phyloP scores from a whole-genome alignment of 2,329 filamentous ascomycete species.

The Amesomyces nigricolor region DNA sequence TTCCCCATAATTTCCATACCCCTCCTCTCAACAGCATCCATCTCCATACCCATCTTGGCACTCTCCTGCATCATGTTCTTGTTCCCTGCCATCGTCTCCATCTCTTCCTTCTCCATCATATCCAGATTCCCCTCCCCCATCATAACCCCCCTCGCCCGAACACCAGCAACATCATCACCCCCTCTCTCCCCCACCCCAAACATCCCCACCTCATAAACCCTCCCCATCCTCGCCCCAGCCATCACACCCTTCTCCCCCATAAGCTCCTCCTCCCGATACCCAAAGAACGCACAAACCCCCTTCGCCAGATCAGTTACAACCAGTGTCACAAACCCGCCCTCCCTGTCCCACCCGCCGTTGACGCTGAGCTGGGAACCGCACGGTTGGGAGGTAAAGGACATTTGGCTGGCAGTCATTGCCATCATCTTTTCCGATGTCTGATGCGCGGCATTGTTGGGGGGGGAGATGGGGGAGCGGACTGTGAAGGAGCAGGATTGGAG shows the following conservation, averaged over 20 bases:
- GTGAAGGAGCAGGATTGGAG: conserved; percentile 4
- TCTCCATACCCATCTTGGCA: neutral
- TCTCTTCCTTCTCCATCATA: neutral
- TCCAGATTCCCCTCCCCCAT: neutral
- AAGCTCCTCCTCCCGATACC: conserved; percentile 20
- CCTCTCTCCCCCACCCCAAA: neutral
- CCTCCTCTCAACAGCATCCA: neutral
- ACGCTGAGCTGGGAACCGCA: conserved; percentile 15
- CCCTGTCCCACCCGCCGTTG: conserved; percentile 21
- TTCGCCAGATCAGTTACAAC: conserved; percentile 19
- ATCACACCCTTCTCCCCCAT: neutral
- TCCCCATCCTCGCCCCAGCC: neutral
- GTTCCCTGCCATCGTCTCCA: neutral
- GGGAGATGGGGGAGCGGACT: neutral
- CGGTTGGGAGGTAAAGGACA: neutral
- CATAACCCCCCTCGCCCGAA: neutral
- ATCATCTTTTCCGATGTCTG: too few relatives aligned
- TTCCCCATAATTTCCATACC: too few relatives aligned
- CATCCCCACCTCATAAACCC: conserved; percentile 4
- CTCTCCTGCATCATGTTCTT: too few relatives aligned
- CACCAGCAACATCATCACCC: neutral
- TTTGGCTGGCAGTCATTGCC: neutral
- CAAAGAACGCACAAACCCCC: conserved; percentile 23
- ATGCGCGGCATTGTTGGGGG: neutral
- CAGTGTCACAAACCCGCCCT: conserved; percentile 23